Conservation (phyloP, 768 basidiomycete genomes). For the Boletus speciosus region DNA sequence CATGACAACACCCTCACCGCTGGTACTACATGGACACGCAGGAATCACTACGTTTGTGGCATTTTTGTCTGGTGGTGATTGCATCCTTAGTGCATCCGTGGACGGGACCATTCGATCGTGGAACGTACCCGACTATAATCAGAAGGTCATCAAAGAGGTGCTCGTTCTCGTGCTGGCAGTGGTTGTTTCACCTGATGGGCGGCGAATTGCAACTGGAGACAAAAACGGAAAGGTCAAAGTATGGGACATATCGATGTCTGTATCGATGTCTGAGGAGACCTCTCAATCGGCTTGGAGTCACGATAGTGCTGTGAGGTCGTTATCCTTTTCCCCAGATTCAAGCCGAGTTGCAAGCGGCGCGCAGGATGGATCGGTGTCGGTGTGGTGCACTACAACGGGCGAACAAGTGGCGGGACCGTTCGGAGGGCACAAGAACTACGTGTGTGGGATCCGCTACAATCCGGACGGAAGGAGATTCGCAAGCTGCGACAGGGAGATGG, state of each 20-base stretch:
- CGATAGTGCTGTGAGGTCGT: not conserved
- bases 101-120: not conserved
- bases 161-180: not conserved
- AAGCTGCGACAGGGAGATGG: not conserved
- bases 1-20: not conserved
- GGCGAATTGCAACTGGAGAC: not conserved
- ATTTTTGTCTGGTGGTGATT: not conserved
- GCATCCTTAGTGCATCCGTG: not conserved
- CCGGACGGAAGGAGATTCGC: not conserved
- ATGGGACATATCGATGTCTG: not conserved
- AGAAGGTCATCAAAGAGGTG: not conserved
- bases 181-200: not conserved
- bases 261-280: not conserved
- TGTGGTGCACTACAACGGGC: not conserved
- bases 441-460: not conserved
- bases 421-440: not conserved
- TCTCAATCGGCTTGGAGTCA: not conserved
- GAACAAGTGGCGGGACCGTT: not conserved
- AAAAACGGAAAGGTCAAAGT: not conserved
- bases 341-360: not conserved
- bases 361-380: not conserved
- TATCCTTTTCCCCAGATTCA: not conserved
- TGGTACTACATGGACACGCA: not conserved
- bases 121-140: not conserved
- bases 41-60: not conserved